Percentiles rank a stretch among this genome's conserved stretches.
phyloP scores from a whole-genome alignment of 1,139 yeast species.

The Cylindricascospora bacillispora region DNA sequence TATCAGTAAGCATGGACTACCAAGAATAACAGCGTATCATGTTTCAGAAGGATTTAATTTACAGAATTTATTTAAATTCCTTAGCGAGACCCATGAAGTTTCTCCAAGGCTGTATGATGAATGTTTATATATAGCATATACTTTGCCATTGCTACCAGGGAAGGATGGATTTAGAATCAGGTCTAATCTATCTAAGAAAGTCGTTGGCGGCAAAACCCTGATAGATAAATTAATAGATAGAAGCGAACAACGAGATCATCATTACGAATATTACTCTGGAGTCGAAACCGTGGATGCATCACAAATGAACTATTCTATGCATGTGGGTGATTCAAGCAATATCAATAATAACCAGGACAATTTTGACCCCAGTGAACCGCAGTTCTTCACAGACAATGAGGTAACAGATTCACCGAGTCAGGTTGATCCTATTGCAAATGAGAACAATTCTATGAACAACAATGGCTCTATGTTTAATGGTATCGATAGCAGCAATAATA shows the following conservation, averaged over 20 bases:
- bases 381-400: constrained; percentile 42
- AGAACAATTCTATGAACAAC: constrained; percentile 2
- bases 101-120: constrained; percentile 83
- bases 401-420: constrained; percentile 17
- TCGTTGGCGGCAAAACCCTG: constrained; percentile 45
- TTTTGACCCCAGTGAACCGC: constrained; percentile 59
- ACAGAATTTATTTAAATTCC: constrained; percentile 47
- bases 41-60: constrained; percentile 73
- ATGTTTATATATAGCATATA: constrained; percentile 79
- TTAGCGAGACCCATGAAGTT: constrained; percentile 61
- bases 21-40: constrained; percentile 83
- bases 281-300: constrained; percentile 58
- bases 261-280: constrained; percentile 83
- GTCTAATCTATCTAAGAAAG: constrained; percentile 60
- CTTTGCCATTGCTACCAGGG: constrained; percentile 80
- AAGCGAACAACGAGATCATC: constrained; percentile 79
- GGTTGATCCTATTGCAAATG: too few relatives aligned
- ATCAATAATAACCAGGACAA: constrained; percentile 21
- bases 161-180: constrained; percentile 72
- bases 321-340: constrained; percentile 23
- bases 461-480: neutral
- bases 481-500: neutral
- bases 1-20: constrained; percentile 51
- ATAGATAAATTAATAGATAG: constrained; percentile 69
- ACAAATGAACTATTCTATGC: constrained; percentile 35